Evolutionary conservation across 2,329 filamentous ascomycete genomes (phyloP).

Genomic region (Peltaster fructicola): DNA sequence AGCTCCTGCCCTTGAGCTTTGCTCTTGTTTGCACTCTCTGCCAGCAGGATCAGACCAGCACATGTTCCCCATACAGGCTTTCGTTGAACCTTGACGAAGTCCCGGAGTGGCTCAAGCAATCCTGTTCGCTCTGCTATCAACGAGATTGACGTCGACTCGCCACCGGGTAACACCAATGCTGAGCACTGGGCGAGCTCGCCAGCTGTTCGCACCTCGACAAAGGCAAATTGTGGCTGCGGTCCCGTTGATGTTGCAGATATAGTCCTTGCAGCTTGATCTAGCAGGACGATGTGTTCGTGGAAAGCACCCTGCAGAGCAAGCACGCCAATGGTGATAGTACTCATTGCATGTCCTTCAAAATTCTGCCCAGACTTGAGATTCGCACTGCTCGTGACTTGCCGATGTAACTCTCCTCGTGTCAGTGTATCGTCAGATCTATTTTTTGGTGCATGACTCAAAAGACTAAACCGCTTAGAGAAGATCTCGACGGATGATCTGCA

Average conservation of each 20-base stretch:
- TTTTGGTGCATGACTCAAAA: too few species aligned
- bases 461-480: too few species aligned
- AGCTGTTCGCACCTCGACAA: slow-evolving; percentile 65
- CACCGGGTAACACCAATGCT: slow-evolving; percentile 77
- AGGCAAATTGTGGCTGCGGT: slow-evolving; percentile 17
- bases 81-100: slow-evolving; percentile 74
- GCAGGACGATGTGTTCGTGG: slow-evolving; percentile 64
- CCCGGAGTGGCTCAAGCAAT: slow-evolving; percentile 63
- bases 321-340: slow-evolving; percentile 41
- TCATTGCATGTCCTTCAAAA: too few species aligned
- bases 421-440: too few species aligned
- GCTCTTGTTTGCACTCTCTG: slow-evolving; percentile 70
- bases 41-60: slow-evolving; percentile 79
- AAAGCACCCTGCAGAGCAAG: slow-evolving; percentile 84
- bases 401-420: too few species aligned
- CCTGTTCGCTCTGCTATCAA: slow-evolving; percentile 68
- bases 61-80: slow-evolving; percentile 93
- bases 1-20: slow-evolving; percentile 87
- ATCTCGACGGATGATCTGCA: too few species aligned
- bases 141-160: slow-evolving; percentile 87
- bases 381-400: too few species aligned
- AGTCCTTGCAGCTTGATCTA: slow-evolving; percentile 51
- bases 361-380: too few species aligned
- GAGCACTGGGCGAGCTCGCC: slow-evolving; percentile 55
- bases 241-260: slow-evolving; percentile 22